Evolutionary conservation across 1,284 basidiomycete species (phyloP).

Genomic region (Heliocybe sulcata): DNA sequence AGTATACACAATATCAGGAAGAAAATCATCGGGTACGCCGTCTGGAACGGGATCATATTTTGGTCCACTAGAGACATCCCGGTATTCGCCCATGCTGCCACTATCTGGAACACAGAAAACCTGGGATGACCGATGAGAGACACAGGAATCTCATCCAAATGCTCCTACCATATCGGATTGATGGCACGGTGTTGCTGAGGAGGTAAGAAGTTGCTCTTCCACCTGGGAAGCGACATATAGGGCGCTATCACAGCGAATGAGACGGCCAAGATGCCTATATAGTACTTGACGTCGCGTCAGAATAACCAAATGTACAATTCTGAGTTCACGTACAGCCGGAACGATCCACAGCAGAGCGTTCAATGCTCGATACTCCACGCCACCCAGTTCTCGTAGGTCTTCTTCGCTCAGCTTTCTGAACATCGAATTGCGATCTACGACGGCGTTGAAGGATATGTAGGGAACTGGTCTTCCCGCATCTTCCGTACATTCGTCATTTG

Average conservation of each 20-base stretch:
- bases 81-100: constrained; percentile 58
- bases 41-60: constrained; percentile 52
- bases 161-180: constrained; percentile 31
- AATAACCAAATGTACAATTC: not conserved
- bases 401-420: constrained; percentile 78
- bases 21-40: constrained; percentile 51
- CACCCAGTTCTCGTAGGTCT: constrained; percentile 88
- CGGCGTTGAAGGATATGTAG: constrained; percentile 84
- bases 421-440: constrained; percentile 84
- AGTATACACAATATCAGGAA: constrained; percentile 41
- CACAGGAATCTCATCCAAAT: not conserved
- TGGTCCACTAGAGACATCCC: constrained; percentile 55
- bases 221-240: constrained; percentile 31
- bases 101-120: constrained; percentile 56
- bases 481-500: constrained; percentile 22
- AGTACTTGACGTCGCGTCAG: constrained; percentile 17
- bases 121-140: constrained; percentile 7
- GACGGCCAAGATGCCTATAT: constrained; percentile 55
- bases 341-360: constrained; percentile 62
- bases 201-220: constrained; percentile 20
- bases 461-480: constrained; percentile 50
- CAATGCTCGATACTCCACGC: constrained; percentile 88
- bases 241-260: constrained; percentile 52
- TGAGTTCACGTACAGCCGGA: constrained; percentile 17
- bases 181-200: constrained; percentile 29